Conservation (phyloP, 2,329 filamentous ascomycete genomes). For the Aspergillus hiratsukae region DNA sequence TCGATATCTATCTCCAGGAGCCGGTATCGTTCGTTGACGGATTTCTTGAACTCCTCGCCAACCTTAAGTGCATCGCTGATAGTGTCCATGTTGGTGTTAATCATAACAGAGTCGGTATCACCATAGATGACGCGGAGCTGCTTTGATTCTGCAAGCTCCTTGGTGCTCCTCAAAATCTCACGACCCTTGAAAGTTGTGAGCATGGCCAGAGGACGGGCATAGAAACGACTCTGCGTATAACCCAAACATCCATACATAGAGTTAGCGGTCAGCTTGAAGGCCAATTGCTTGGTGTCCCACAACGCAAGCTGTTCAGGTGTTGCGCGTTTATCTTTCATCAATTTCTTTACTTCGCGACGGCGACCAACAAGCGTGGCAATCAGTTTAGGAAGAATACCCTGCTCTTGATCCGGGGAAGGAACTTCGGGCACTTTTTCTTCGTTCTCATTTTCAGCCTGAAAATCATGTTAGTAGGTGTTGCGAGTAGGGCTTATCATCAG, state of each 20-base stretch:
- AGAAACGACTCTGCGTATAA: constrained; percentile 95
- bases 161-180: constrained; percentile 94
- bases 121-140: constrained; percentile 95
- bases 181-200: constrained; percentile 96
- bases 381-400: constrained; percentile 82
- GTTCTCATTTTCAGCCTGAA: constrained; percentile 57
- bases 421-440: constrained; percentile 88
- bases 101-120: constrained; percentile 99
- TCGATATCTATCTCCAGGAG: constrained; percentile 97
- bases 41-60: constrained; percentile 88
- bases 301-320: constrained; percentile 82
- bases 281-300: constrained; percentile 98
- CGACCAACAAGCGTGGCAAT: constrained; percentile 89
- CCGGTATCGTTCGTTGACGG: constrained; percentile 89
- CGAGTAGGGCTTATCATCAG: neutral
- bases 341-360: constrained; percentile 84
- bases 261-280: constrained; percentile 94
- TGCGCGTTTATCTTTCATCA: constrained; percentile 92
- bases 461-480: constrained; percentile 16
- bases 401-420: constrained; percentile 65
- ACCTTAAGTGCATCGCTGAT: constrained; percentile 86
- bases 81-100: constrained; percentile 96
- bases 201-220: constrained; percentile 88
- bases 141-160: constrained; percentile 87
- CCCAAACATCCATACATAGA: constrained; percentile 99